Percentiles rank a stretch among this genome's conserved stretches.
These are phyloP conservation scores for Leptographium wingfieldii DNA, from an alignment of 2,329 filamentous ascomycete species.

Conservation along the genomic window DNA sequence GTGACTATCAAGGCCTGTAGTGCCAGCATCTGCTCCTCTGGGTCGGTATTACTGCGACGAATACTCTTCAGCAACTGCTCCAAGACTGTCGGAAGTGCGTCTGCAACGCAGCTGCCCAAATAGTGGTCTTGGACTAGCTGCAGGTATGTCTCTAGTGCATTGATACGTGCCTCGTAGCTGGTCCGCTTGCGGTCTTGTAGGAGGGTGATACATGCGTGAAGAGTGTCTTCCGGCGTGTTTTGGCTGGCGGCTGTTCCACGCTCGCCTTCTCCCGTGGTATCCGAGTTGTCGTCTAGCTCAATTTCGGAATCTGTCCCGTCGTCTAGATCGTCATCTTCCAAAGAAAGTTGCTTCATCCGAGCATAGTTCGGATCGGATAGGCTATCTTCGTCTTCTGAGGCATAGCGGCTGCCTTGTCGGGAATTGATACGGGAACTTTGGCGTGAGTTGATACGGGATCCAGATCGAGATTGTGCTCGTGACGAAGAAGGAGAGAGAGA, in stretches of 20 bases:
- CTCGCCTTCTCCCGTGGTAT: conserved; percentile 37
- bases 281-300: conserved; percentile 42
- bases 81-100: conserved; percentile 47
- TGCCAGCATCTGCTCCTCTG: conserved; percentile 55
- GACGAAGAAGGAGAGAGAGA: conserved; percentile 44
- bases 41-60: conserved; percentile 53
- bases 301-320: conserved; percentile 29
- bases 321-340: neutral
- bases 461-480: conserved; percentile 43
- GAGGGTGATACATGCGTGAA: conserved; percentile 55
- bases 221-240: conserved; percentile 24
- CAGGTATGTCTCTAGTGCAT: conserved; percentile 47
- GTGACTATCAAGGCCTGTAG: conserved; percentile 62
- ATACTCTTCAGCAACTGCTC: conserved; percentile 57
- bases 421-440: conserved; percentile 44
- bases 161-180: conserved; percentile 57
- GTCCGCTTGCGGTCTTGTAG: conserved; percentile 66
- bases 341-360: neutral
- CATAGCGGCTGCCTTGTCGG: conserved; percentile 40
- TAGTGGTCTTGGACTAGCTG: conserved; percentile 57
- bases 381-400: conserved; percentile 49
- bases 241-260: conserved; percentile 33
- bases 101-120: conserved; percentile 48
- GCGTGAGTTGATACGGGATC: conserved; percentile 36
- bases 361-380: neutral